Evolutionary conservation across 176 grass and related monocot genomes (phyloP).

Genomic region (Areca catechu): DNA sequence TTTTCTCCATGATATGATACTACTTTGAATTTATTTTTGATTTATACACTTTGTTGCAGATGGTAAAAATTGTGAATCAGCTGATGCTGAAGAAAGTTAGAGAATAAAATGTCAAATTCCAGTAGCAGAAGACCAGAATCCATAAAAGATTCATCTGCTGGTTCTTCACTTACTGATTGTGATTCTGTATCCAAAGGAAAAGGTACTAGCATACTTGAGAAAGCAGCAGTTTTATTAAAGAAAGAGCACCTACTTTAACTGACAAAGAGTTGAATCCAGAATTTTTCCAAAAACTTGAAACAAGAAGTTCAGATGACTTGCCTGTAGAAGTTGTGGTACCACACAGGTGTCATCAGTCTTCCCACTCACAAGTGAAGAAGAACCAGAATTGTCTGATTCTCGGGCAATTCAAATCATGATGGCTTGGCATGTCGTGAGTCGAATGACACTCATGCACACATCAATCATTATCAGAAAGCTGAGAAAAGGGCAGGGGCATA

Average conservation of each 20-base stretch:
- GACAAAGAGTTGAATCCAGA: conserved; percentile 89
- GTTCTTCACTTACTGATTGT: conserved; percentile 52
- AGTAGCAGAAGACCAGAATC: conserved; percentile 38
- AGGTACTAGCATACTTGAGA: conserved; percentile 60
- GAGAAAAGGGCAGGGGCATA: conserved; percentile 27
- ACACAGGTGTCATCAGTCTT: conserved; percentile 34
- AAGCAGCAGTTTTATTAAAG: conserved; percentile 69
- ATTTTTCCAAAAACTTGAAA: conserved; percentile 92
- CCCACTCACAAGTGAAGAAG: conserved; percentile 48
- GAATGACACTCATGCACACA: conserved; percentile 31
- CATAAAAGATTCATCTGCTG: conserved; percentile 27
- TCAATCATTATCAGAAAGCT: conserved; percentile 33
- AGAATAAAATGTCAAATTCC: conserved; percentile 22
- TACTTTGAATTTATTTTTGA: neutral
- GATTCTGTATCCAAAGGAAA: conserved; percentile 31
- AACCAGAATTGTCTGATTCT: conserved; percentile 43
- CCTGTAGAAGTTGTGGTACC: conserved; percentile 80
- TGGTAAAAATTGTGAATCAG: conserved; percentile 43
- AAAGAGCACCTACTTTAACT: conserved; percentile 52
- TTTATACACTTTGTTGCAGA: conserved; percentile 28
- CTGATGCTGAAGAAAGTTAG: conserved; percentile 47
- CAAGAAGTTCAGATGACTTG: conserved; percentile 57
- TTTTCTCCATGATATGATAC: too few relatives aligned
- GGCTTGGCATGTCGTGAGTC: conserved; percentile 33
- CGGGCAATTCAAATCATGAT: conserved; percentile 36